phyloP scores from a whole-genome alignment of 1,139 yeast species.

The Kodamaea sp. region DNA sequence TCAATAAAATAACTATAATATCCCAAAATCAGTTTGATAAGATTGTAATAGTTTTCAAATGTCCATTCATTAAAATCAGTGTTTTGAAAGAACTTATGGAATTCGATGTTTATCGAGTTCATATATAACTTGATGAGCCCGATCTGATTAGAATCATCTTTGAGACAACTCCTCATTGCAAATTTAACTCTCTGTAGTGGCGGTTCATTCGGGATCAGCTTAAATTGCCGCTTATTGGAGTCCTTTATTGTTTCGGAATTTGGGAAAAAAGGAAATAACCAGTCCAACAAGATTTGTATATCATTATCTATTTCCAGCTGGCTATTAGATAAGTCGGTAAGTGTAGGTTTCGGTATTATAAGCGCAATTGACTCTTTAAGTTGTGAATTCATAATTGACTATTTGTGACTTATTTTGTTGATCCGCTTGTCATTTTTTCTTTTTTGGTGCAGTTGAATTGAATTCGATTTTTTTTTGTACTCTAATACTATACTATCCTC shows the following conservation, averaged over 20 bases:
- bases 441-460: too few species aligned
- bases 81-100: constrained; percentile 7
- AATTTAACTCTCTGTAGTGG: constrained; percentile 37
- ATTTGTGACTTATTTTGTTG: too few species aligned
- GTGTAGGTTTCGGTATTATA: constrained; percentile 16
- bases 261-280: constrained; percentile 37
- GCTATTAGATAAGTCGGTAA: constrained; percentile 22
- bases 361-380: neutral
- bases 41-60: constrained; percentile 12
- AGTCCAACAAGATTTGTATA: constrained; percentile 33
- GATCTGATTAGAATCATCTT: constrained; percentile 31
- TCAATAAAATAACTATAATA: constrained; percentile 18
- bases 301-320: constrained; percentile 41
- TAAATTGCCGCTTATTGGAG: constrained; percentile 4
- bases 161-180: constrained; percentile 38
- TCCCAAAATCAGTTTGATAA: constrained; percentile 14
- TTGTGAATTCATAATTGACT: too few species aligned
- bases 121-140: constrained; percentile 36
- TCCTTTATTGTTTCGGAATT: constrained; percentile 1
- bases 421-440: too few species aligned
- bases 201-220: constrained; percentile 14
- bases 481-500: too few species aligned
- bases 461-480: too few species aligned
- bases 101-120: constrained; percentile 26
- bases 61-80: constrained; percentile 5